A percentile compares a stretch with the other conserved stretches of the same genome.
These are phyloP conservation scores for Mychonastes homosphaera DNA, from an alignment of 139 green algal genomes.

Conservation along the genomic window DNA sequence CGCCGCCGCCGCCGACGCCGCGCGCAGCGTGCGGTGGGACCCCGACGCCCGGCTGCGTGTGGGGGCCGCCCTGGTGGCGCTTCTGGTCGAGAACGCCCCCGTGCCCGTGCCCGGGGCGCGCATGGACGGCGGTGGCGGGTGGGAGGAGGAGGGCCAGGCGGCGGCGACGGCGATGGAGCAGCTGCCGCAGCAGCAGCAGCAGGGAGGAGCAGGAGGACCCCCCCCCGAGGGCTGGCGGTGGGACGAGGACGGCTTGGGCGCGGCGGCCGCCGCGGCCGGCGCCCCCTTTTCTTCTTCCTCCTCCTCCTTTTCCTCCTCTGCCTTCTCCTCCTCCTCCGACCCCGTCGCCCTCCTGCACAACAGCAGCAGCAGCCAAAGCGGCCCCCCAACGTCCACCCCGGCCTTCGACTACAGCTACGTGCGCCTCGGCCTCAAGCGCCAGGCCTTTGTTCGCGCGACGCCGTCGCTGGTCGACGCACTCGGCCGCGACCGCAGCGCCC, in stretches of 20 bases:
- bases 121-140: neutral
- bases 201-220: neutral
- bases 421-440: conserved; percentile 16
- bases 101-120: neutral
- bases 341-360: no score
- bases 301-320: no score
- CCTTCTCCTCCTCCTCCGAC: no score
- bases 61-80: conserved; percentile 12
- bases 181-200: neutral
- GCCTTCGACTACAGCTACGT: neutral
- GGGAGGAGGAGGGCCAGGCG: no score
- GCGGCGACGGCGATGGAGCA: no score
- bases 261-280: no score
- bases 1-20: no score
- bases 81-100: conserved; percentile 11
- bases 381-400: neutral
- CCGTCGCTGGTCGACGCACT: conserved; percentile 27
- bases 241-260: no score
- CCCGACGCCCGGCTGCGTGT: conserved; percentile 7
- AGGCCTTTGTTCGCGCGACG: conserved; percentile 25
- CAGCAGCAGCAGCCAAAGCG: no score
- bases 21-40: no score
- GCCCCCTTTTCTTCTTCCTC: no score
- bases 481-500: conserved; percentile 13
- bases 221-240: no score